Conservation (phyloP, 2,329 filamentous ascomycete genomes). For the Fusarium sp. region DNA sequence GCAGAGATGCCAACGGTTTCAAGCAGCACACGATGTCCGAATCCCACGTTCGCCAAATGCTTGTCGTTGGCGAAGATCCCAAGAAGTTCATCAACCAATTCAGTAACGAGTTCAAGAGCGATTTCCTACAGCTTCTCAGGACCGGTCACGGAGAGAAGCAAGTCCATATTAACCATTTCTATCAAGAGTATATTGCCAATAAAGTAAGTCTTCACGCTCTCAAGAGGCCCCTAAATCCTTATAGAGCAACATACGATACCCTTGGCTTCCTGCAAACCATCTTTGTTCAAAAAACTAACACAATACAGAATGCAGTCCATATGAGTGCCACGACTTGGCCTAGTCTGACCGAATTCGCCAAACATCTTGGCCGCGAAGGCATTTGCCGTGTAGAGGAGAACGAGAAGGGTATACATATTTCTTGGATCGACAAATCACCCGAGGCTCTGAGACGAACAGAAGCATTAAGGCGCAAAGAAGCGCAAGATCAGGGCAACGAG, state of each 20-base stretch:
- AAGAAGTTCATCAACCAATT: constrained; percentile 87
- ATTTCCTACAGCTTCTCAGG: constrained; percentile 81
- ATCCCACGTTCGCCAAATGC: constrained; percentile 89
- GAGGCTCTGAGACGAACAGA: constrained; percentile 86
- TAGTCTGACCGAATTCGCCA: constrained; percentile 85
- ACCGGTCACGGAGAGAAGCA: constrained; percentile 93
- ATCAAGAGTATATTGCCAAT: constrained; percentile 91
- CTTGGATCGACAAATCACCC: constrained; percentile 92
- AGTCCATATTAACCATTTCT: constrained; percentile 91
- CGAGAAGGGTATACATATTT: constrained; percentile 84
- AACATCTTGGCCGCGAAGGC: constrained; percentile 86
- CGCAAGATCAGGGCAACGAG: constrained; percentile 90
- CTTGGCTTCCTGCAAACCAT: no score
- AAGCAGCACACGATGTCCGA: constrained; percentile 90
- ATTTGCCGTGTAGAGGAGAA: constrained; percentile 92
- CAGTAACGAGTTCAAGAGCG: constrained; percentile 82
- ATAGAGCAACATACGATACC: no score
- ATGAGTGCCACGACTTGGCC: no score
- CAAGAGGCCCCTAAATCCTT: no score
- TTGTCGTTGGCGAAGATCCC: constrained; percentile 87
- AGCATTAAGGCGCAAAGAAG: constrained; percentile 84
- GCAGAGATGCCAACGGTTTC: constrained; percentile 88
- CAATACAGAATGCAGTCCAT: no score
- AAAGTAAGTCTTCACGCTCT: constrained; percentile 57
- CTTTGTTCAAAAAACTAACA: no score